Percentiles rank a stretch among this genome's conserved stretches.
These are phyloP conservation scores for Herpetospermum pedunculosum DNA, from an alignment of 306 rosid species.

Conservation along the genomic window DNA sequence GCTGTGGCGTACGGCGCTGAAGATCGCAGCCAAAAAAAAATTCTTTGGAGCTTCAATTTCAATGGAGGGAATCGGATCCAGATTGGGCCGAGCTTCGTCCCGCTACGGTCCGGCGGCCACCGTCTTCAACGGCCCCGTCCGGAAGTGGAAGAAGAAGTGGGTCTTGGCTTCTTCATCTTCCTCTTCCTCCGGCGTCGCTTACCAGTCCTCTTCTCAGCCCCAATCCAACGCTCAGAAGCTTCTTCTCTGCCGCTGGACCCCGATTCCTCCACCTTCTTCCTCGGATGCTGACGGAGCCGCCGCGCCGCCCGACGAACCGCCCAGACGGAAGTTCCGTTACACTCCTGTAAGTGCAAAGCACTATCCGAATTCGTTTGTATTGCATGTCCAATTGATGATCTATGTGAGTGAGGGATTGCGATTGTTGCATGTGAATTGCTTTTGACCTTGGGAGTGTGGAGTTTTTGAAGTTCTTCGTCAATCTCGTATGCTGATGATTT, in stretches of 20 bases:
- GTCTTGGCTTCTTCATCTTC: slow-evolving; percentile 53
- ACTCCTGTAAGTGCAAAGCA: slow-evolving; percentile 49
- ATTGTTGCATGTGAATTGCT: background rate
- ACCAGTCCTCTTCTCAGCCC: slow-evolving; percentile 25
- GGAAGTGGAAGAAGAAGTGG: slow-evolving; percentile 98
- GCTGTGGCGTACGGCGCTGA: background rate
- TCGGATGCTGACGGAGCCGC: slow-evolving; percentile 6
- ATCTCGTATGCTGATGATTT: background rate
- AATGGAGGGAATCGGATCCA: slow-evolving; percentile 88
- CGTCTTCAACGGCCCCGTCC: slow-evolving; percentile 85
- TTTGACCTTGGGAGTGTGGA: background rate
- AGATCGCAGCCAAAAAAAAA: background rate
- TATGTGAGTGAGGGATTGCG: background rate
- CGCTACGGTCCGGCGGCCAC: slow-evolving; percentile 76
- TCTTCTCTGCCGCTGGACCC: slow-evolving; percentile 94
- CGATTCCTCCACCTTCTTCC: slow-evolving; percentile 22
- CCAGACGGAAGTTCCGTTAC: slow-evolving; percentile 84
- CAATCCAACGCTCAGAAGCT: slow-evolving; percentile 35
- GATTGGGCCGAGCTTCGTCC: slow-evolving; percentile 83
- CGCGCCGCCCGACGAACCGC: slow-evolving; percentile 50
- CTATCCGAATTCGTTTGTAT: background rate
- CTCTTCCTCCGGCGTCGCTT: slow-evolving; percentile 26
- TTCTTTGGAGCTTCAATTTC: background rate
- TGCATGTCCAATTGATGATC: background rate
- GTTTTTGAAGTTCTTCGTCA: background rate